phyloP scores from a whole-genome alignment of 139 green algal genomes.

The Axilococcus clingmanii region DNA sequence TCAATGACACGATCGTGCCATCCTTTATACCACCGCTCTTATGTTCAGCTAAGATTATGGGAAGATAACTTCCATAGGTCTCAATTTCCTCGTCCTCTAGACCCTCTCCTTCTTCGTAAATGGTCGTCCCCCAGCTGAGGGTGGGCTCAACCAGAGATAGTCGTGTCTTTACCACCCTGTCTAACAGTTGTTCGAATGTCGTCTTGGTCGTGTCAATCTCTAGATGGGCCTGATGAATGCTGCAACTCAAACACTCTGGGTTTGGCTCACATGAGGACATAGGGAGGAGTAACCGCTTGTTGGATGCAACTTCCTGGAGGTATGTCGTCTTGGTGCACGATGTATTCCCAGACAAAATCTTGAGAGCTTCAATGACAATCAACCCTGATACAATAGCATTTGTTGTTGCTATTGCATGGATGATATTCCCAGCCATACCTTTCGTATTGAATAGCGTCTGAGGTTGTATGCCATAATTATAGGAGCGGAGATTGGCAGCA shows the following conservation, averaged over 20 bases:
- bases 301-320: constrained; percentile 29
- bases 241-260: constrained; percentile 67
- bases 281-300: constrained; percentile 25
- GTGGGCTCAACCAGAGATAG: constrained; percentile 51
- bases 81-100: constrained; percentile 77
- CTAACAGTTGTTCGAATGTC: constrained; percentile 51
- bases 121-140: constrained; percentile 32
- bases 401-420: constrained; percentile 98
- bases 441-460: constrained; percentile 82
- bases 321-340: constrained; percentile 30
- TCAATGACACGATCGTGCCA: constrained; percentile 48
- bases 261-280: constrained; percentile 30
- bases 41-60: constrained; percentile 35
- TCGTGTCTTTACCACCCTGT: constrained; percentile 57
- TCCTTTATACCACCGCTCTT: constrained; percentile 58
- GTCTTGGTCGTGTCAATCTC: constrained; percentile 37
- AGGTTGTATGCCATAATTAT: constrained; percentile 70
- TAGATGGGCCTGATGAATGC: constrained; percentile 47
- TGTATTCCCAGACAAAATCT: constrained; percentile 58
- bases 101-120: constrained; percentile 79
- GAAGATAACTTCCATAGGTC: constrained; percentile 27
- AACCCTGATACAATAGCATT: constrained; percentile 92
- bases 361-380: constrained; percentile 84
- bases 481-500: constrained; percentile 72
- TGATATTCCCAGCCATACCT: constrained; percentile 98